Base-by-base conservation (phyloP, 2,329 filamentous ascomycete genomes). In the Cryphonectria nitschkei region DNA sequence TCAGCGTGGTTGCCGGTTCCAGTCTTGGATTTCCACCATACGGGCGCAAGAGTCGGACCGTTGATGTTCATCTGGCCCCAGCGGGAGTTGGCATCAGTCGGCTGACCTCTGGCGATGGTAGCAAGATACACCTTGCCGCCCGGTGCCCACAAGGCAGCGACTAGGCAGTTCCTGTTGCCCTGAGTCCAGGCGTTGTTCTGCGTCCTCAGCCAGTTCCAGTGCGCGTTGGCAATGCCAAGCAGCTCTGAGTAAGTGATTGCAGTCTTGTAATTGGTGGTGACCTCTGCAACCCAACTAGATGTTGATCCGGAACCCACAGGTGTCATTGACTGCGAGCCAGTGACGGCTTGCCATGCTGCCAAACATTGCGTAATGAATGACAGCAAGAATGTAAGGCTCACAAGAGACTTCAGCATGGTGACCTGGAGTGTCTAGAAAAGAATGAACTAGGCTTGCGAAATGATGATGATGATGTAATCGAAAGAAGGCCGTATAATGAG, bases 281-380 rank as follows among this genome's bases (percentile, higher is more conserved):
- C 46, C 46, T 19, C 46, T 3, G 46, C 46, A 7, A 50, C 19
- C 46, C 46, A 50, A 41, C 39, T 9, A 41, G 39, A 41, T 41
- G 39, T 9, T 37, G 34, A 6, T 9, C 39, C 39, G 39, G 39
- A 41, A 9, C 39, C 39, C 39, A 39, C 37, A 41, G 13, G 39
- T 13, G 7, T 41, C 9, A 41, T 41, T 22, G 13, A 7, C 60
- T 63, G 37, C 13, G 60, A 19, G 22, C 29, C 19, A 41, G 11
- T 63, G 29, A 63, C 60, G 13, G 19, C 6, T 41, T 41, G 34
- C 13, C 34, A 63, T 26, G 16, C 60, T 7, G 37, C 60, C 37
- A 63, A 11, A 29, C 37, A 63, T 63, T 63, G 37, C 11, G 60
- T 26, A 26, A 43, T 63, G 37, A 63, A 63, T 63, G 37, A 34